Base-by-base conservation (phyloP, 208 protist species). In the Novymonas esmeraldas region DNA sequence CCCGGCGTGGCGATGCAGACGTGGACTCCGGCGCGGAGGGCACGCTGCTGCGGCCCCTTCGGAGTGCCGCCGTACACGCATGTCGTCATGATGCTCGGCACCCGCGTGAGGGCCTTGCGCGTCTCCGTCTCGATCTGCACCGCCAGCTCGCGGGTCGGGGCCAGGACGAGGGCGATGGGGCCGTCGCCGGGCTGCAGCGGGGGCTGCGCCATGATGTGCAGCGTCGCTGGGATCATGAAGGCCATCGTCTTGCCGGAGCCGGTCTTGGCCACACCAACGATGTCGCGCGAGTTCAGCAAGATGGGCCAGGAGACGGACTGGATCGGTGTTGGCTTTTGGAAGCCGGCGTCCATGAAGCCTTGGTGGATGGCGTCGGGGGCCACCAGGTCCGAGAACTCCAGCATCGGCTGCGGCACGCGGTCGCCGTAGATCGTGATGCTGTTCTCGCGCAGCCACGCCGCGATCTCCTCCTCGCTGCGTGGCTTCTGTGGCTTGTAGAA, bases 1-100 rank as follows among this genome's bases (percentile, higher is more conserved):
- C 98, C 98, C 0, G 98, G 98, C 0, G 98, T 99, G 10, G 97
- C 98, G 69, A 99, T 94, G 56, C 90, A 79, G 57, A 97, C 88
- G 54, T 94, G 86, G 13, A 87, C 84, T 29, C 88, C 89, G 36
- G 88, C 73, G 42, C 89, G 76, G 59, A 97, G 80, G 56, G 79
- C 64, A 5, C 78, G 82, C 42, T 87, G 68, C 81, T 97, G 92
- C 11, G 81, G 79, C 18, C 80, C 81, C 78, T 94, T 95, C 13
- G 84, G 81, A 10, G 80, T 73, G 6, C 93, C 93, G 14, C 93
- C 93, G 73, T 95, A 97, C 34, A 97, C 70, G 68, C 84, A 95
- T 3, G 80, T 85, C 16, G 78, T 89, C 24, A 79, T 51, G 56
- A 95, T 88, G 51, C 64, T 78, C 44, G 89, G 81, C 57, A 92